Evolutionary conservation across 805 yeast species (phyloP), one percentile per base, ranked within the genome.

Genomic region (Isabelozyma pseudorhagii): DNA sequence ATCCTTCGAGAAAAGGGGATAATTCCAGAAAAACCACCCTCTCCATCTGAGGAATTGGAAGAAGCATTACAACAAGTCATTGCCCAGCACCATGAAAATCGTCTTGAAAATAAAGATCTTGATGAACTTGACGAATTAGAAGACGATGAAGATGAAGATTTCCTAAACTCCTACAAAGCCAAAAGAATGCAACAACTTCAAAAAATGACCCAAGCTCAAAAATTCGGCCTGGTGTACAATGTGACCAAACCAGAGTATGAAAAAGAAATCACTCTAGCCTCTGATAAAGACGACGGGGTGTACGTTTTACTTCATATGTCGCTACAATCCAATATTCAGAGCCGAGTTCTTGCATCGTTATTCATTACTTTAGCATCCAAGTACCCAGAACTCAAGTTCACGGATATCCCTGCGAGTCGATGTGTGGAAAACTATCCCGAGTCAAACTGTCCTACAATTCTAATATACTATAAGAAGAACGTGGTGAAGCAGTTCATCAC

Each of bases 391-490:
- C 69, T 93, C 57, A 94, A 94, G 67, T 88, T 94, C 63, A 93
- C 90, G 41, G 97, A 94, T 58, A 94, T 94, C 45, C 85, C 88
- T n/a, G 97, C 89, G 21, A 78, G 82, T 50, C 83, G 97, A 66
- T 96, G 97, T 46, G 87, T 92, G 55, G 98, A 93, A 61, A 84
- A 85, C 62, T 94, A 92, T 66, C 97, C 99, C 1, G 93, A 89
- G 25, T 65, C 79, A 31, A 92, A 89, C 72, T 87, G 96, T 59
- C 99, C 99, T 2, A 94, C 99, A 0, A 71, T 94, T 7, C 76
- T 94, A 46, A 80, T 94, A 0, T 94, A 94, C 67, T 80, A 81
- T 60, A 81, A 89, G 48, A 86, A 85, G 28, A 83, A 89, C 54
- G 92, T 96, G 8, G 71, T 85, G 21, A 87, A 85, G 63, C 97